These are phyloP conservation scores for Pseudogymnoascus sp. DNA, from an alignment of 2,329 filamentous ascomycete species.

Conservation along the genomic window DNA sequence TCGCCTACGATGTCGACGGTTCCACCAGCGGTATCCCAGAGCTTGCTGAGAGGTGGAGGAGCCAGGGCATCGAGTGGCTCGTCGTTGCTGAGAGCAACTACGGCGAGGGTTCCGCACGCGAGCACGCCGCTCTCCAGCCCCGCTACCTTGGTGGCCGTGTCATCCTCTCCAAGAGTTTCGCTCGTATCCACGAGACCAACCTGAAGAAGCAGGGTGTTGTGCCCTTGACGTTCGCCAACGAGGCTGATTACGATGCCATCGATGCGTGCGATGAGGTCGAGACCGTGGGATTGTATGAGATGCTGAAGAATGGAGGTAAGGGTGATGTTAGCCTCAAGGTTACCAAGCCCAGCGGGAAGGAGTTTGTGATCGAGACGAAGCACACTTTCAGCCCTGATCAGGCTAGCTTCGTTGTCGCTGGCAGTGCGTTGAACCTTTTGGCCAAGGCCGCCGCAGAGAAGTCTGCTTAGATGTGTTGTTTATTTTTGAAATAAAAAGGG, in stretches of 20 bases:
- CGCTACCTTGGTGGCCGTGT: constrained; percentile 81
- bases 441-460: constrained; percentile 44
- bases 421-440: constrained; percentile 85
- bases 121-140: constrained; percentile 84
- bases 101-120: constrained; percentile 80
- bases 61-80: constrained; percentile 69
- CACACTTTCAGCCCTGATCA: constrained; percentile 88
- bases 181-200: constrained; percentile 91
- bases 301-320: constrained; percentile 68
- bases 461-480: not conserved
- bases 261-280: constrained; percentile 73
- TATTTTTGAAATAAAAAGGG: not conserved
- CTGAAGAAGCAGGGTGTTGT: constrained; percentile 97
- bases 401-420: constrained; percentile 83
- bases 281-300: constrained; percentile 77
- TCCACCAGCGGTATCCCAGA: constrained; percentile 72
- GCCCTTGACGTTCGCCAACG: constrained; percentile 81
- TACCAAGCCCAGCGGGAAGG: constrained; percentile 55
- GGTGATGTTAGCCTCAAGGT: constrained; percentile 66
- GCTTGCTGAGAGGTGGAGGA: constrained; percentile 76
- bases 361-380: constrained; percentile 65
- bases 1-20: constrained; percentile 80
- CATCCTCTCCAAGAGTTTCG: constrained; percentile 80
- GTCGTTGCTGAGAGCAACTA: constrained; percentile 98
- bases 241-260: constrained; percentile 79